These are phyloP conservation scores for Ustilago tritici DNA, from an alignment of 1,284 basidiomycete genomes.

Conservation along the genomic window DNA sequence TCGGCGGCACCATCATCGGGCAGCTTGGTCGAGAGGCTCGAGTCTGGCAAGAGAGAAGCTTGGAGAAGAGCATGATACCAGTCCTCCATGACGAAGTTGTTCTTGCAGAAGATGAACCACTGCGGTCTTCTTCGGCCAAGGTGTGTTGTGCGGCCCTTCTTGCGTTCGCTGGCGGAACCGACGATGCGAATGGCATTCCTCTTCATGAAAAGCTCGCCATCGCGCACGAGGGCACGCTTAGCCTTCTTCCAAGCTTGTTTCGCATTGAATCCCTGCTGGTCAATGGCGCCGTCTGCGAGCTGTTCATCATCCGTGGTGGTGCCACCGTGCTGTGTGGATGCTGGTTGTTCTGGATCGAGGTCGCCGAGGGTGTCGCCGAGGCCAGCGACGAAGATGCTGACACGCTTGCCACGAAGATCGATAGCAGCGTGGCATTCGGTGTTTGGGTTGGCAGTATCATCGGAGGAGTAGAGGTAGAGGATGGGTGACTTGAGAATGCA, in stretches of 20 bases:
- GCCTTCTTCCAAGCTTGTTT: slow-evolving; percentile 40
- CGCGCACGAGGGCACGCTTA: slow-evolving; percentile 48
- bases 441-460: slow-evolving; percentile 50
- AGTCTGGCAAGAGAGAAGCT: slow-evolving; percentile 74
- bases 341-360: slow-evolving; percentile 30
- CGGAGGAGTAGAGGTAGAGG: slow-evolving; percentile 67
- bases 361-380: slow-evolving; percentile 64
- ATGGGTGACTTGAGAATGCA: slow-evolving; percentile 66
- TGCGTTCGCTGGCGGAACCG: slow-evolving; percentile 30
- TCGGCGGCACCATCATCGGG: slow-evolving; percentile 23
- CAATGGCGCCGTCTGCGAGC: slow-evolving; percentile 21
- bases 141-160: slow-evolving; percentile 6
- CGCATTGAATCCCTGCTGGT: slow-evolving; percentile 18
- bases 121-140: slow-evolving; percentile 36
- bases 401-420: slow-evolving; percentile 63
- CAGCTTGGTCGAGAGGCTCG: slow-evolving; percentile 16
- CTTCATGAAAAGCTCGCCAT: slow-evolving; percentile 67
- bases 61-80: slow-evolving; percentile 93
- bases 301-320: slow-evolving; percentile 23
- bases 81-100: slow-evolving; percentile 75
- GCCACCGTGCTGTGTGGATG: slow-evolving; percentile 3
- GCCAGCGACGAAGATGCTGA: slow-evolving; percentile 61
- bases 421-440: slow-evolving; percentile 67
- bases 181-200: slow-evolving; percentile 66
- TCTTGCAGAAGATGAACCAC: slow-evolving; percentile 68